Conservation (phyloP, 148 eudicot species). For the Pouteria glomerata region DNA sequence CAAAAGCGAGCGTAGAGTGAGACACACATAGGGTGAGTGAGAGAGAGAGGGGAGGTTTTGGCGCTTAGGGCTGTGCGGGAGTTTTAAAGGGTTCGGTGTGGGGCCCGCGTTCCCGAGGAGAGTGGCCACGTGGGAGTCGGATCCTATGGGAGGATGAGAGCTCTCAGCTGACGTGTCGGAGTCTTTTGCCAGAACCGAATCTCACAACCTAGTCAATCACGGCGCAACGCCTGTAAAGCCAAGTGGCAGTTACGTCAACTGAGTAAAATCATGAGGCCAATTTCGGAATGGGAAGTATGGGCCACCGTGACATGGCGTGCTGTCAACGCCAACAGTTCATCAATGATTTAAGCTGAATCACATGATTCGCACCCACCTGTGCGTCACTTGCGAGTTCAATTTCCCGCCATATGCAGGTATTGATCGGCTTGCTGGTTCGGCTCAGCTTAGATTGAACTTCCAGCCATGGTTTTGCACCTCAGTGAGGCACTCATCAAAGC, state of each 20-base stretch:
- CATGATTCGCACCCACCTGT: too few relatives aligned
- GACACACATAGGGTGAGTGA: constrained; percentile 8
- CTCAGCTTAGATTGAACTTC: too few relatives aligned
- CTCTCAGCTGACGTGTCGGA: constrained; percentile 19
- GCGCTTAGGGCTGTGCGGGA: constrained; percentile 23
- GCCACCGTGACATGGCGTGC: constrained; percentile 5
- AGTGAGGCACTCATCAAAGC: not conserved
- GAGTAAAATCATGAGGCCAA: not conserved
- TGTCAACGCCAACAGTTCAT: not conserved
- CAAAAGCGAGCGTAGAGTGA: constrained; percentile 8
- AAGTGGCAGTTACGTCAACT: not conserved
- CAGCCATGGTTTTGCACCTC: too few relatives aligned
- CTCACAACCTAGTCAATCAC: not conserved
- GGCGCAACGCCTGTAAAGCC: not conserved
- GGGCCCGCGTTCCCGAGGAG: constrained; percentile 1
- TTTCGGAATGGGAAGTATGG: not conserved
- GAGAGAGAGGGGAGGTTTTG: constrained; percentile 12
- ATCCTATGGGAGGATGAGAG: not conserved
- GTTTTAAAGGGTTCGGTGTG: constrained; percentile 36
- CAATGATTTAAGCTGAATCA: too few relatives aligned
- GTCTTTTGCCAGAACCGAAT: not conserved
- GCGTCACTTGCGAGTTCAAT: not conserved
- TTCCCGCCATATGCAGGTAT: not conserved
- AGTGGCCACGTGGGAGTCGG: constrained; percentile 11
- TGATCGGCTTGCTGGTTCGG: too few relatives aligned